These are phyloP conservation scores for Tetradesmus obliquus DNA, from an alignment of 139 green algal genomes.

Conservation along the genomic window DNA sequence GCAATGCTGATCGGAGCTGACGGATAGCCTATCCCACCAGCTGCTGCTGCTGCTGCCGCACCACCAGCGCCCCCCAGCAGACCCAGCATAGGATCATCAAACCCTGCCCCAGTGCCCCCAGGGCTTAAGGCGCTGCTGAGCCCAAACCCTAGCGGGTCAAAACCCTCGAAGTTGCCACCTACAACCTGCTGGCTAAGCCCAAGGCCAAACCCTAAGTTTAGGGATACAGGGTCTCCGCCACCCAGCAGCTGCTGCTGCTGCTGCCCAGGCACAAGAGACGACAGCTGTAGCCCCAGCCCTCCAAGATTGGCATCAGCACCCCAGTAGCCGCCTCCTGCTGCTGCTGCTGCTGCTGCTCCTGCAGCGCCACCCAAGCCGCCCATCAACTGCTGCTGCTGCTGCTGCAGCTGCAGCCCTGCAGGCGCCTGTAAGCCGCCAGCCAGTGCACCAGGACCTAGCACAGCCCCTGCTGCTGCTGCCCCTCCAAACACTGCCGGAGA, in stretches of 20 bases:
- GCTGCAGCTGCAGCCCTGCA: not conserved
- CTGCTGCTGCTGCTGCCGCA: slow-evolving; percentile 4
- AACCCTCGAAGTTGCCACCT: slow-evolving; percentile 12
- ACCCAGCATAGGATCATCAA: slow-evolving; percentile 29
- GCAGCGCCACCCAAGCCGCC: not conserved
- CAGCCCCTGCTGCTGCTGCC: not conserved
- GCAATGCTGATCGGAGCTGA: slow-evolving; percentile 6
- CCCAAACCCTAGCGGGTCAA: slow-evolving; percentile 25
- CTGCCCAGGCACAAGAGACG: not conserved
- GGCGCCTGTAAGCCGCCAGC: not conserved
- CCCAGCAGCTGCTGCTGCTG: slow-evolving; percentile 7
- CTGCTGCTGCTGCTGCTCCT: not conserved
- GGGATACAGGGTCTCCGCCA: not conserved
- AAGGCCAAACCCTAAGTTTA: not conserved
- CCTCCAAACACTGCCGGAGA: not conserved
- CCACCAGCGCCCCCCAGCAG: not conserved
- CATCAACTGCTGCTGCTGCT: not conserved
- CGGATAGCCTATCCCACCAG: not conserved
- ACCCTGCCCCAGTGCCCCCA: not conserved
- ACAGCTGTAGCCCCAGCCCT: not conserved
- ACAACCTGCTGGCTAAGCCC: not conserved
- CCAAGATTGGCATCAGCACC: not conserved
- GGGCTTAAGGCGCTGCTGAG: slow-evolving; percentile 20
- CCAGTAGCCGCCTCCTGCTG: not conserved
- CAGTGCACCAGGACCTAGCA: not conserved